phyloP scores from a whole-genome alignment of 1,139 yeast genomes.

The Sugiyamaella xylanicola region DNA sequence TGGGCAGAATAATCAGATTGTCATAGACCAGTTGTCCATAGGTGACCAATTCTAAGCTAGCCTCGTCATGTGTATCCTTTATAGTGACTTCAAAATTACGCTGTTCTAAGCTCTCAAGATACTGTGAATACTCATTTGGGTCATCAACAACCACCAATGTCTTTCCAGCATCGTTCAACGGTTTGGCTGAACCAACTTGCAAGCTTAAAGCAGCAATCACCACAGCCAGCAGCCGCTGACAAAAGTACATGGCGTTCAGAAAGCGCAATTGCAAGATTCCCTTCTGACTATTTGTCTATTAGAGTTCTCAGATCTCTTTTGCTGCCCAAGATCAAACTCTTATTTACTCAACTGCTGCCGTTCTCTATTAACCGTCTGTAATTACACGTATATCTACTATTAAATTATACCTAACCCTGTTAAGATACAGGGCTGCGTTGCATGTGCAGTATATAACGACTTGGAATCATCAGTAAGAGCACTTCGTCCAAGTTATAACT shows the following conservation, averaged over 20 bases:
- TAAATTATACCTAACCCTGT: background rate
- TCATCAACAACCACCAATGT: conserved; percentile 36
- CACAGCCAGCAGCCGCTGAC: conserved; percentile 4
- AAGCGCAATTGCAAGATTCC: background rate
- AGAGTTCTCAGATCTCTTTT: background rate
- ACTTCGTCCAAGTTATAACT: conserved; percentile 7
- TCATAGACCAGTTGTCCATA: conserved; percentile 53
- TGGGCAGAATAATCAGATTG: conserved; percentile 59
- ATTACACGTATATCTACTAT: background rate
- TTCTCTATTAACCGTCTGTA: background rate
- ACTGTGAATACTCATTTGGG: conserved; percentile 35
- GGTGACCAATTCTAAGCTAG: conserved; percentile 43
- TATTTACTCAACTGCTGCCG: background rate
- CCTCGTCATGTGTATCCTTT: conserved; percentile 37
- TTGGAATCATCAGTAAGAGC: too few relatives aligned
- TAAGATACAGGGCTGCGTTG: too few relatives aligned
- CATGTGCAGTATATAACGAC: too few relatives aligned
- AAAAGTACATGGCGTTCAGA: background rate
- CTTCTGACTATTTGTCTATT: background rate
- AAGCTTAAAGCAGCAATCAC: conserved; percentile 1
- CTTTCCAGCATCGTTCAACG: conserved; percentile 27
- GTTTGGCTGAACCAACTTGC: conserved; percentile 23
- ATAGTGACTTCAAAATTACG: conserved; percentile 41
- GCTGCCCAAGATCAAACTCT: background rate
- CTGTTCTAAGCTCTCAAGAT: conserved; percentile 38